Evolutionary conservation across 352 stramenopile species (phyloP), one percentile per base, ranked within the genome.

Genomic region (Blastocystis hominis): DNA sequence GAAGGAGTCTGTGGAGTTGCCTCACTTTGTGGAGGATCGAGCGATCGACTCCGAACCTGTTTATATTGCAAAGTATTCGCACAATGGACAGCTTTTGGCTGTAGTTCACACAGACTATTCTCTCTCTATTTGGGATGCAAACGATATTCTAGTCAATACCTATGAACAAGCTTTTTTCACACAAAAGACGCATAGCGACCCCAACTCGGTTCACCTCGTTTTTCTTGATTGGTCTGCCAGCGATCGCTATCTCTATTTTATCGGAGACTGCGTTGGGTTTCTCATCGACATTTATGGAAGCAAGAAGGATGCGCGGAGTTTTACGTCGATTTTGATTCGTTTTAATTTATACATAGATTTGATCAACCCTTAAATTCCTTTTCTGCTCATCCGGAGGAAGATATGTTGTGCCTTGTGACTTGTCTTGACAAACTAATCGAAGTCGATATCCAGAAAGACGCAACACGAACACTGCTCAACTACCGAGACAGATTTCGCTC

Each of bases 341-440:
- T 9, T 5, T 30, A 30, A 13, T 7, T 76, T 34, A 50, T n/a
- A 56, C 6, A 13, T 76, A 76, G 64, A 50, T 76, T 76, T 34
- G 64, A 76, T 34, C 20, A 76, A 55, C 36, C 44, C 3, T 34
- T 76, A 4, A 76, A 76, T 42, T 76, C 64, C 42, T 55, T 76
- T 42, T 55, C 42, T 4, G 24, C n/a, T 9, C 64, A 76, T 76
- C 64, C 64, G 15, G 24, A 34, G 4, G 36, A 76, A 50, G 64
- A 76, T 2, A 17, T 34, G 36, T 7, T 55, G n/a, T 76, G 64
- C 17, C n/a, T 76, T 42, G 64, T 76, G 3, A 76, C 64, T n/a
- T 76, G 64, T 76, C 36, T 76, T 3, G 64, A 76, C 17, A 76
- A 54, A 17, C 47, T 76, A 42, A 76, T 76, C 47, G 36, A 55